Conservation (phyloP, 2,329 filamentous ascomycete genomes). For the Beauveria brongniartii region DNA sequence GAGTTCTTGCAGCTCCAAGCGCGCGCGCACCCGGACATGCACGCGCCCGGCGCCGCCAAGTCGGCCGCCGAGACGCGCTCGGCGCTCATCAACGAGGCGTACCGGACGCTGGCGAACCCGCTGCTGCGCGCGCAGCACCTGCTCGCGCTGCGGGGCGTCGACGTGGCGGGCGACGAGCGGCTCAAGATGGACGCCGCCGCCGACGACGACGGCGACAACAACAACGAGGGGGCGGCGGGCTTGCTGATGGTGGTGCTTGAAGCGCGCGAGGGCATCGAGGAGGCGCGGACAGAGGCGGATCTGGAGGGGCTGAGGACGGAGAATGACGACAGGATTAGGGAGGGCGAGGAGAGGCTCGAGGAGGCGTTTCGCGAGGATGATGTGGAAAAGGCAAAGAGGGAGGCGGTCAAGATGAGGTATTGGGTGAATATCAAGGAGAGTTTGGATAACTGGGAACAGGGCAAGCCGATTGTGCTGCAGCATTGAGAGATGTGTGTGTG, state of each 20-base stretch:
- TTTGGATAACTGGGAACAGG: conserved; percentile 76
- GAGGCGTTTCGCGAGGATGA: conserved; percentile 59
- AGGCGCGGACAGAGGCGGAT: conserved; percentile 58
- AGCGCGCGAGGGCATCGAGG: conserved; percentile 66
- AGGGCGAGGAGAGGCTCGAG: conserved; percentile 56
- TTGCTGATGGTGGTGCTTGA: conserved; percentile 76
- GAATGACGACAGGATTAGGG: conserved; percentile 61
- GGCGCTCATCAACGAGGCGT: conserved; percentile 82
- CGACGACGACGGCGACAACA: too few relatives aligned
- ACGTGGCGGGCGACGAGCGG: conserved; percentile 72
- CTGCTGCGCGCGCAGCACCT: conserved; percentile 84
- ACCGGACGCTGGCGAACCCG: conserved; percentile 73
- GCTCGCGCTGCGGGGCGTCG: conserved; percentile 63
- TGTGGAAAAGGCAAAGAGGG: conserved; percentile 55
- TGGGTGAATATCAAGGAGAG: conserved; percentile 84
- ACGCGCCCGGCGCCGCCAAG: conserved; percentile 42
- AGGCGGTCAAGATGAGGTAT: conserved; percentile 75
- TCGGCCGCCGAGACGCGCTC: conserved; percentile 66
- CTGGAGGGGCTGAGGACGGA: conserved; percentile 48
- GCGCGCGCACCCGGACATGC: conserved; percentile 65
- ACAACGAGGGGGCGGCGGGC: conserved; percentile 52
- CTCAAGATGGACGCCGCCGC: conserved; percentile 40
- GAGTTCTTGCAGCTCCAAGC: conserved; percentile 85
- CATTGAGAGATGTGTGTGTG: conserved; percentile 26
- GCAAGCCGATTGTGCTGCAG: conserved; percentile 50